Conservation (phyloP, 139 green algal genomes). For the Microglena sp. region DNA sequence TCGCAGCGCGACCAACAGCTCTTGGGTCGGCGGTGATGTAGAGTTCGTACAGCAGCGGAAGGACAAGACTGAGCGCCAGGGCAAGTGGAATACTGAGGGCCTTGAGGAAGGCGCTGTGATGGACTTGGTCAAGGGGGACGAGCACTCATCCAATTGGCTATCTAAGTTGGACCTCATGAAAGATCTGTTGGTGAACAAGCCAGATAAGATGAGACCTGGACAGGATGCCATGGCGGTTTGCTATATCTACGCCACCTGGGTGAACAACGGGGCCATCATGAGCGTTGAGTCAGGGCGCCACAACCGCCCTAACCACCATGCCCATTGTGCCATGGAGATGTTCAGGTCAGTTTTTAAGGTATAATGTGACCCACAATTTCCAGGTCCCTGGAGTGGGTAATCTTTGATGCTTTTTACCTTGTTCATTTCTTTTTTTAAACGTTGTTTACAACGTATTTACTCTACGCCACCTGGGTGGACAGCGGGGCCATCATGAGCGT, state of each 20-base stretch:
- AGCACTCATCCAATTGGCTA: slow-evolving; percentile 60
- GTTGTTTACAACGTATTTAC: too few relatives aligned
- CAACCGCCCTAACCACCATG: slow-evolving; percentile 87
- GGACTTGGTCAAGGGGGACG: slow-evolving; percentile 62
- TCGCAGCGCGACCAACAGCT: neutral
- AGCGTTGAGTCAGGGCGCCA: slow-evolving; percentile 90
- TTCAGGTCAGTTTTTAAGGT: too few relatives aligned
- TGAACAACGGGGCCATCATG: slow-evolving; percentile 76
- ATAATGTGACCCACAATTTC: too few relatives aligned
- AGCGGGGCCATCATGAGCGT: slow-evolving; percentile 81
- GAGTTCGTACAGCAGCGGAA: slow-evolving; percentile 78
- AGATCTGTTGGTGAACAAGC: slow-evolving; percentile 63
- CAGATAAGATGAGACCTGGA: slow-evolving; percentile 31
- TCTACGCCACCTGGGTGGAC: slow-evolving; percentile 78
- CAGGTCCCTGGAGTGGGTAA: slow-evolving; percentile 64
- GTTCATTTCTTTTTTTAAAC: too few relatives aligned
- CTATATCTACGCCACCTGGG: slow-evolving; percentile 69
- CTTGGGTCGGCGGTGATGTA: slow-evolving; percentile 24
- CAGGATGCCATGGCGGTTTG: slow-evolving; percentile 28
- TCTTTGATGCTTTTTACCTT: slow-evolving; percentile 49
- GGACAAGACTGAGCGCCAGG: slow-evolving; percentile 47
- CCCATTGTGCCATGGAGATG: slow-evolving; percentile 68
- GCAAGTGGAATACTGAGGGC: slow-evolving; percentile 55
- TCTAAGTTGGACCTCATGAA: slow-evolving; percentile 68
- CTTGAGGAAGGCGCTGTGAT: slow-evolving; percentile 28